Conservation (phyloP, 2,329 filamentous ascomycete genomes). For the Colletotrichum zoysiae region DNA sequence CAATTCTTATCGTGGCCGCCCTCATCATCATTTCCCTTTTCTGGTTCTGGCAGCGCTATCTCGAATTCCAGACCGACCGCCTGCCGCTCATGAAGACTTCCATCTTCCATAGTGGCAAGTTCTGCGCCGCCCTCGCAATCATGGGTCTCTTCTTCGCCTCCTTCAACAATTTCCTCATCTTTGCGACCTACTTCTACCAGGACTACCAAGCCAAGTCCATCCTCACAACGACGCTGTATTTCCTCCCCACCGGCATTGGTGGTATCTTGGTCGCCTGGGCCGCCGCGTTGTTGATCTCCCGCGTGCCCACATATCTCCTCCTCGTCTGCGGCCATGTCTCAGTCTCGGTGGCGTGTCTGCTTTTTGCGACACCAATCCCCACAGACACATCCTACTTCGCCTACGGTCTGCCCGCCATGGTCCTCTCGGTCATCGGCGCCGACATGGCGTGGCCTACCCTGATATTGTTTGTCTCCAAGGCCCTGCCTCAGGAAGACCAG, state of each 20-base stretch:
- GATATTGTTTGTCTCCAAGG: conserved; percentile 74
- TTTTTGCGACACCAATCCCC: conserved; percentile 75
- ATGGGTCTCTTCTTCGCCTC: conserved; percentile 75
- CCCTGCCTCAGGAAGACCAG: conserved; percentile 73
- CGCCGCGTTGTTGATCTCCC: conserved; percentile 67
- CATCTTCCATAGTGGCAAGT: conserved; percentile 70
- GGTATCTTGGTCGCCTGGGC: conserved; percentile 69
- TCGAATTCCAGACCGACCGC: conserved; percentile 63
- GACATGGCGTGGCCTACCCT: conserved; percentile 76
- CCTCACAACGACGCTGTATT: conserved; percentile 76
- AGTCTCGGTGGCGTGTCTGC: conserved; percentile 66
- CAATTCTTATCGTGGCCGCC: conserved; percentile 69
- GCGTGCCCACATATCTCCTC: conserved; percentile 69
- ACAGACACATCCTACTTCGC: conserved; percentile 74
- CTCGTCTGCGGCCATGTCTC: conserved; percentile 69
- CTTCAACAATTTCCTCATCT: conserved; percentile 78
- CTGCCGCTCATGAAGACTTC: conserved; percentile 76
- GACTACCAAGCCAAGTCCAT: conserved; percentile 72
- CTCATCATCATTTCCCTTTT: conserved; percentile 68
- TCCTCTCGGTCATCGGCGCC: conserved; percentile 73
- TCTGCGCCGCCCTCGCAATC: conserved; percentile 73
- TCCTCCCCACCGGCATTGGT: conserved; percentile 73
- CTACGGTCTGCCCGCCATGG: conserved; percentile 75
- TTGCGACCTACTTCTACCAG: conserved; percentile 78
- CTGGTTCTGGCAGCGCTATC: conserved; percentile 70